Evolutionary conservation across 805 yeast species (phyloP), one percentile per base, ranked within the genome.

Genomic region (Metschnikowia reukaufii): DNA sequence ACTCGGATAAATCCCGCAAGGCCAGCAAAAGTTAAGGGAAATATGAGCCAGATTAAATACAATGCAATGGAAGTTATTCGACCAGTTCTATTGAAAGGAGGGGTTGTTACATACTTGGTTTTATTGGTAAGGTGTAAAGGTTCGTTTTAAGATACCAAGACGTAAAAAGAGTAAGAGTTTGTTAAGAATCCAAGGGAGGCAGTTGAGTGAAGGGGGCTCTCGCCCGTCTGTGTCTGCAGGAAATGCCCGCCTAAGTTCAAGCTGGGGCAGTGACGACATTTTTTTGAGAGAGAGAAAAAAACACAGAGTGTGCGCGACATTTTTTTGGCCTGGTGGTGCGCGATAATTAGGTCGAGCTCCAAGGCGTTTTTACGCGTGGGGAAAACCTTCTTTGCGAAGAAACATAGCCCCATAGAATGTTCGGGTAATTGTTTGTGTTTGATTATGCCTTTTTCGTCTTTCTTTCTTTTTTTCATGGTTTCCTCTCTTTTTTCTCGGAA

Each of bases 161-260:
- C 48, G 44, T 17, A 45, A n/a, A 34, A 45, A 38, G 34, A 23
- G 47, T 13, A 20, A 31, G 44, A 30, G 47, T n/a, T 10, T 15
- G 46, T 32, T 29, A 34, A 35, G 31, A 36, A 13, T 23, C 39
- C 15, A 31, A 39, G 39, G 49, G 49, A 45, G 49, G 31, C 34
- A 40, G 38, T 40, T 31, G 45, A 32, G 38, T 39, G 49, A 40
- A 45, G 49, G 49, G 48, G 49, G 49, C 49, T 45, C 49, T 45
- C 49, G 49, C 49, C 49, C 37, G 38, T 10, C 4, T 4, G 18
- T 45, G 18, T 36, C 25, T 45, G 45, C 49, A 39, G 49, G 44
- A 17, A 6, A 29, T 7, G 41, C 45, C 45, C 45, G 49, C 49
- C 42, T 32, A 15, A 15, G n/a, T 34, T 27, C 27, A 13, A 17